Evolutionary conservation across 2,329 filamentous ascomycete species (phyloP), one percentile per base, ranked within the genome.

Genomic region (Phaeophleospora eucalypticola): DNA sequence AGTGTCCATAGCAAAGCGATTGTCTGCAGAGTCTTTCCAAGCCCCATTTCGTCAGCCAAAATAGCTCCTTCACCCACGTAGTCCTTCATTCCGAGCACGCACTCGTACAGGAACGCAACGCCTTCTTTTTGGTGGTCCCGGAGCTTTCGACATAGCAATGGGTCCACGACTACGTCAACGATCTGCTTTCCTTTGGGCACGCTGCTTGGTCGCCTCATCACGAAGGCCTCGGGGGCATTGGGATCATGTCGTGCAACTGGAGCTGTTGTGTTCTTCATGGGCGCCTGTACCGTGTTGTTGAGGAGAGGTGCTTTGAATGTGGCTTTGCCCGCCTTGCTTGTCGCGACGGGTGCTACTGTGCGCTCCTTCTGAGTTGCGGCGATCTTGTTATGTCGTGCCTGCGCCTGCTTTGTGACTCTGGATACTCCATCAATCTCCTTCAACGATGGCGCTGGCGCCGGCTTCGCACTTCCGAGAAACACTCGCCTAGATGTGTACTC

Each of bases 111-210:
- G 57, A 88, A 87, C 41, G 79, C 72, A 0, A 87, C 82, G 17
- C 84, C 84, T 58, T 84, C 80, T 12, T 80, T 75, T 60, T 88
- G 84, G 62, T 88, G 84, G 10, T 79, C 77, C 20, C 83, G 77
- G 7, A 88, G 69, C 54, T 81, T 75, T 52, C 79, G 81, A 6
- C 72, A 69, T 14, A 88, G 62, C 9, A 84, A 65, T 2, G 84
- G 84, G 63, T 88, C 84, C 2, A 88, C 74, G 0, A 87, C 84
- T 1, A 88, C 84, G 64, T 87, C 84, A 1, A 87, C 83, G 40
- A 86, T 71, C 43, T 80, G 77, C 59, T 82, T 85, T 1, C 81
- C 83, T 48, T 75, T 76, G 0, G 80, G 78, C 38, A 72, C 73
- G 10, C 68, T 65, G 17, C 62, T 68, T 2, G 81, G 82, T 21